Percentiles rank a stretch among this genome's conserved stretches.
Conservation (phyloP, 495 filamentous ascomycete genomes). For the Neurospora tetraspora region DNA sequence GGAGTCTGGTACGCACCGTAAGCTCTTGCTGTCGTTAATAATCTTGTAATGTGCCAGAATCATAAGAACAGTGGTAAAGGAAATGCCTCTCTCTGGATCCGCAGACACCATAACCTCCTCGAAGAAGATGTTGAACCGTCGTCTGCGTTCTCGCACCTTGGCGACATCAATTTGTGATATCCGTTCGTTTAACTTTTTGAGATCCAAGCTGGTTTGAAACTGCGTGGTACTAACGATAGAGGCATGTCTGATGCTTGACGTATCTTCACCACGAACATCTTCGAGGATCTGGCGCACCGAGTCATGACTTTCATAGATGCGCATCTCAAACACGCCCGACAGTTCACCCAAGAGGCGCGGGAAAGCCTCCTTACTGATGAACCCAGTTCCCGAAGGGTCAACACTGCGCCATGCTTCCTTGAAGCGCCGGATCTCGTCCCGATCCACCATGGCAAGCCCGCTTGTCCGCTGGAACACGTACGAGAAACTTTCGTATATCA, state of each 20-base stretch:
- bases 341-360: slow-evolving; percentile 83
- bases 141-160: slow-evolving; percentile 60
- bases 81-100: slow-evolving; percentile 76
- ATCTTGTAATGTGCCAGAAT: slow-evolving; percentile 98
- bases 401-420: slow-evolving; percentile 97
- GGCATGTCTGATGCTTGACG: slow-evolving; percentile 42
- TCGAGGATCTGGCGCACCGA: slow-evolving; percentile 76
- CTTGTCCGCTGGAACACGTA: slow-evolving; percentile 97
- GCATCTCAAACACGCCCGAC: slow-evolving; percentile 91
- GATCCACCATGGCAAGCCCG: slow-evolving; percentile 68
- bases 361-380: slow-evolving; percentile 84
- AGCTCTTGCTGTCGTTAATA: slow-evolving; percentile 93
- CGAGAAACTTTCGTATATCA: slow-evolving; percentile 99
- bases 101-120: slow-evolving; percentile 94
- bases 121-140: slow-evolving; percentile 82
- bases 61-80: slow-evolving; percentile 91
- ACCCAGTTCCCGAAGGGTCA: slow-evolving; percentile 84
- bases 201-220: slow-evolving; percentile 55
- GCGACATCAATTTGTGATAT: slow-evolving; percentile 66
- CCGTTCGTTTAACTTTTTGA: slow-evolving; percentile 63
- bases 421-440: slow-evolving; percentile 90
- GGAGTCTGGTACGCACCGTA: slow-evolving; percentile 45
- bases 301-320: slow-evolving; percentile 88
- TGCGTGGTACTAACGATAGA: slow-evolving; percentile 38
- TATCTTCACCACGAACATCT: slow-evolving; percentile 51